These are phyloP conservation scores for Avena sativa DNA, from an alignment of 176 grass and related monocot species.

Conservation along the genomic window DNA sequence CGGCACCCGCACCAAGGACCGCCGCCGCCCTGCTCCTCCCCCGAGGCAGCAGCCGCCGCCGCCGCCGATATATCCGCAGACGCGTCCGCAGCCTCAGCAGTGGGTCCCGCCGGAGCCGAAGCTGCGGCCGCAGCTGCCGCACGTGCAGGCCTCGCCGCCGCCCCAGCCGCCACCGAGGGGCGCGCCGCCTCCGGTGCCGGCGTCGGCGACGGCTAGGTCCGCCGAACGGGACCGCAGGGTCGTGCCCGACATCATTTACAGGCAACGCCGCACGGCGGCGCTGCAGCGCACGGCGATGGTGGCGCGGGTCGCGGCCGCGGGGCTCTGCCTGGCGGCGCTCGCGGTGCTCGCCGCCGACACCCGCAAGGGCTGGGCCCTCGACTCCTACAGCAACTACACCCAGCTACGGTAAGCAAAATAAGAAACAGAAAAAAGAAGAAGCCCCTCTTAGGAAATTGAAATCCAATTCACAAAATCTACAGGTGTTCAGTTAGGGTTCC, in stretches of 20 bases:
- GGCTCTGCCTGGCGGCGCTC: slow-evolving; percentile 78
- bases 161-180: background rate
- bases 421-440: background rate
- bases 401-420: slow-evolving; percentile 65
- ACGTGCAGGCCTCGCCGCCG: background rate
- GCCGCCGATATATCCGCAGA: background rate
- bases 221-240: slow-evolving; percentile 3
- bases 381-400: slow-evolving; percentile 77
- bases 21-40: background rate
- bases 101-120: background rate
- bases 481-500: slow-evolving; percentile 19
- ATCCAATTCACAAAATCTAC: background rate
- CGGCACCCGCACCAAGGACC: slow-evolving; percentile 40
- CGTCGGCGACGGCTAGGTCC: background rate
- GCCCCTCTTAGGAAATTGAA: background rate
- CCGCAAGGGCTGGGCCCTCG: slow-evolving; percentile 83
- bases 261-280: slow-evolving; percentile 45
- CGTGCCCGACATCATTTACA: slow-evolving; percentile 52
- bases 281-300: slow-evolving; percentile 54
- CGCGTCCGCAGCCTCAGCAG: background rate
- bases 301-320: slow-evolving; percentile 54
- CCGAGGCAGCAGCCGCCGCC: background rate
- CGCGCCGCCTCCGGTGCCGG: background rate
- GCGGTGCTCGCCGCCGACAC: slow-evolving; percentile 74
- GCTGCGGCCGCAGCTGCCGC: background rate